phyloP scores from a whole-genome alignment of 345 rosid species.

The Brassica rapa region DNA sequence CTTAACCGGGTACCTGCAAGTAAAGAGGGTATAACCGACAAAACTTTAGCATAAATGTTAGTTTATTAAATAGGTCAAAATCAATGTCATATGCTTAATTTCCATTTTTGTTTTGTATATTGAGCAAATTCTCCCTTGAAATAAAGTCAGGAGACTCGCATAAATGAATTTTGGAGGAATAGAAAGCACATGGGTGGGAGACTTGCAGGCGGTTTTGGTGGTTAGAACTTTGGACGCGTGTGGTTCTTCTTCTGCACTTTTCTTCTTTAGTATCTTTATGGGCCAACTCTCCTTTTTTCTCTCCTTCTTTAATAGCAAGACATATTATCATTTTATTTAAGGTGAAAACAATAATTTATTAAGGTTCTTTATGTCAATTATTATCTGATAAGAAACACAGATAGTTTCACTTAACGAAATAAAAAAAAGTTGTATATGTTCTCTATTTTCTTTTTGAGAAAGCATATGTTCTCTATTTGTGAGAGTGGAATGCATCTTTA shows the following conservation, averaged over 20 bases:
- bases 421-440: not conserved
- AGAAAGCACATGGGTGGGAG: slow-evolving; percentile 40
- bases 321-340: not conserved
- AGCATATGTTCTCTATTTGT: not conserved
- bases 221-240: slow-evolving; percentile 45
- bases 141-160: slow-evolving; percentile 23
- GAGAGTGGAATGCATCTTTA: not conserved
- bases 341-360: not conserved
- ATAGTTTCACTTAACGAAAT: not conserved
- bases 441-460: not conserved
- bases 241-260: slow-evolving; percentile 38
- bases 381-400: not conserved
- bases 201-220: slow-evolving; percentile 36
- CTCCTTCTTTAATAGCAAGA: not conserved
- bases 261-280: slow-evolving; percentile 29
- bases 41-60: no score
- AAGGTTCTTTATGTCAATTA: not conserved
- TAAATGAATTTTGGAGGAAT: slow-evolving; percentile 4
- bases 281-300: slow-evolving; percentile 20
- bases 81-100: no score
- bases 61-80: no score
- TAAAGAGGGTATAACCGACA: no score
- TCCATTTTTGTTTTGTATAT: no score
- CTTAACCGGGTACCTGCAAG: no score
- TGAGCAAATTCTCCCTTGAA: no score